Percentiles rank a stretch among this genome's conserved stretches.
Conservation (phyloP, 179 eudicot species). For the Actinidia polygama region DNA sequence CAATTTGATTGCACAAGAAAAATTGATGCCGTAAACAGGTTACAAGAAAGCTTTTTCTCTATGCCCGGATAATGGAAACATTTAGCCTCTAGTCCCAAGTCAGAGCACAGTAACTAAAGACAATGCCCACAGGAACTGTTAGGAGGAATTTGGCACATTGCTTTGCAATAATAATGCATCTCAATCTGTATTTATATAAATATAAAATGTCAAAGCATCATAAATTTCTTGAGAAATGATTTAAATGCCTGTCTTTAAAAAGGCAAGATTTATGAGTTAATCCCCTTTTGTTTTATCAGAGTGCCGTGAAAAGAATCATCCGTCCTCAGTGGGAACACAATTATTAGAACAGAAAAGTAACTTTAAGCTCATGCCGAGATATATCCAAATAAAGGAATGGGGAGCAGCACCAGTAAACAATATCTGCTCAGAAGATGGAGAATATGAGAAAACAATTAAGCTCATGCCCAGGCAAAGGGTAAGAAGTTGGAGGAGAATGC, state of each 20-base stretch:
- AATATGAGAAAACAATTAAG: not conserved
- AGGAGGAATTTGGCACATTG: not conserved
- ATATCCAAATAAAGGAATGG: not conserved
- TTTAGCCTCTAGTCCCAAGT: not conserved
- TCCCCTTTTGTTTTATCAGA: not conserved
- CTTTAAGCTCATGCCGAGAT: not conserved
- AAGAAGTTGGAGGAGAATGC: not conserved
- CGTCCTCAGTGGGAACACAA: not conserved
- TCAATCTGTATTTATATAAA: not conserved
- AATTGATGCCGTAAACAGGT: not conserved
- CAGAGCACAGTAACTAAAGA: not conserved
- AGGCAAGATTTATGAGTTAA: not conserved
- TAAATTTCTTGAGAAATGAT: not conserved
- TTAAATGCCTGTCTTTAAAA: not conserved
- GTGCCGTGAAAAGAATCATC: not conserved
- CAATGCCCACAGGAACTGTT: not conserved
- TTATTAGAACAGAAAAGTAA: not conserved
- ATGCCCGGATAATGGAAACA: not conserved
- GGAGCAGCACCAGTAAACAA: not conserved
- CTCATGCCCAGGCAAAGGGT: not conserved
- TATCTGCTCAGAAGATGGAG: not conserved
- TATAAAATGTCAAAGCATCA: not conserved
- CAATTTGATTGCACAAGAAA: constrained; percentile 2
- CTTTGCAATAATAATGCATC: not conserved
- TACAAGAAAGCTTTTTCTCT: not conserved